Percentiles rank a stretch among this genome's conserved stretches.
These are phyloP conservation scores for Tuber calosporum DNA, from an alignment of 495 filamentous ascomycete species.

Conservation along the genomic window DNA sequence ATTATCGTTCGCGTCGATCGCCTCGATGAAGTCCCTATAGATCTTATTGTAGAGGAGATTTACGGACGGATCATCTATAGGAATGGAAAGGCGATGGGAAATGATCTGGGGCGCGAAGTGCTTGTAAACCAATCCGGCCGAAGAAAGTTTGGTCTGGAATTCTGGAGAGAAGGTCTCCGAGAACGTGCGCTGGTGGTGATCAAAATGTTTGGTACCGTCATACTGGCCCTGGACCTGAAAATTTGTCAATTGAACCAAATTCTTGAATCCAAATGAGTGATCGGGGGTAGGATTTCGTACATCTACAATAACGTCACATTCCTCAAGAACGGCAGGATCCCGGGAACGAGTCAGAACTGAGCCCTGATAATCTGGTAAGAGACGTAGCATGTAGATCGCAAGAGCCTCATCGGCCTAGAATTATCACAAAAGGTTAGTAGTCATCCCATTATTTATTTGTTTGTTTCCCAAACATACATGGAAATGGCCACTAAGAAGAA, in stretches of 20 bases:
- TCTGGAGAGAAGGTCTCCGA: conserved; percentile 67
- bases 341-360: conserved; percentile 78
- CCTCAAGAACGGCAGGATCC: conserved; percentile 66
- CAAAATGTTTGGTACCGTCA: conserved; percentile 72
- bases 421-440: conserved; percentile 5
- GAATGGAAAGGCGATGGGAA: conserved; percentile 57
- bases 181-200: conserved; percentile 96
- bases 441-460: conserved; percentile 2
- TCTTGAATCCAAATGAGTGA: background rate
- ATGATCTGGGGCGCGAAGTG: conserved; percentile 85
- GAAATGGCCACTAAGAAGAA: conserved; percentile 67
- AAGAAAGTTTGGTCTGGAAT: conserved; percentile 77
- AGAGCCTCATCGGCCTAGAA: conserved; percentile 80
- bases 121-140: conserved; percentile 88
- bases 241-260: background rate
- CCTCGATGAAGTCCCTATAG: conserved; percentile 89
- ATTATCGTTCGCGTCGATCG: conserved; percentile 95
- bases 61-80: conserved; percentile 58
- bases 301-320: conserved; percentile 91
- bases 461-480: conserved; percentile 48
- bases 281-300: conserved; percentile 51
- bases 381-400: conserved; percentile 91
- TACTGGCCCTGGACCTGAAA: conserved; percentile 58
- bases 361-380: conserved; percentile 69
- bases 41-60: conserved; percentile 74